A percentile compares a stretch with the other conserved stretches of the same genome.
These are phyloP conservation scores for Gliomastix tumulicola DNA, from an alignment of 2,329 filamentous ascomycete genomes.

Conservation along the genomic window DNA sequence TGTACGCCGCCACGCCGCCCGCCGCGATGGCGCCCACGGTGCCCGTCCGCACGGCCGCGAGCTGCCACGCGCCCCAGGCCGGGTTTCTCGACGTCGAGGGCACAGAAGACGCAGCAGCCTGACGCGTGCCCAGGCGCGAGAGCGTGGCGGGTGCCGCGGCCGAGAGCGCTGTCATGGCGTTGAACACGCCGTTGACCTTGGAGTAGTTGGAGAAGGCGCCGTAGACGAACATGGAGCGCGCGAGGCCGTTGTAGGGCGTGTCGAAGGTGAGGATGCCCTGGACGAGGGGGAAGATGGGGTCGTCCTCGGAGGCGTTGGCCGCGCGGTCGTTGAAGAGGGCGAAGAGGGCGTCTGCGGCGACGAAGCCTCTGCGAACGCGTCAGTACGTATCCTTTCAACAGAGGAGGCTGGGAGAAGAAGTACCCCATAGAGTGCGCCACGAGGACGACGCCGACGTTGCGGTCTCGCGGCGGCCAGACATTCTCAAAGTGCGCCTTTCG, in stretches of 20 bases:
- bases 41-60: conserved; percentile 71
- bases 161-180: conserved; percentile 47
- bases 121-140: conserved; percentile 24
- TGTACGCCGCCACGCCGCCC: conserved; percentile 74
- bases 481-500: conserved; percentile 62
- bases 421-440: conserved; percentile 78
- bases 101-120: conserved; percentile 8
- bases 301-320: conserved; percentile 16
- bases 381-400: background rate
- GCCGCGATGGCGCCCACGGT: conserved; percentile 76
- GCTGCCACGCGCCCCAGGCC: conserved; percentile 47
- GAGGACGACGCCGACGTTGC: conserved; percentile 72
- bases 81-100: conserved; percentile 18
- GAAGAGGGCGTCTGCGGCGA: conserved; percentile 75
- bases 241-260: conserved; percentile 70
- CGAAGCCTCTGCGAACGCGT: conserved; percentile 66
- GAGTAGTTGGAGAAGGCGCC: conserved; percentile 53
- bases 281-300: conserved; percentile 70
- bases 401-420: background rate
- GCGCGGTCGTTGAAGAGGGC: conserved; percentile 60
- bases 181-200: conserved; percentile 49
- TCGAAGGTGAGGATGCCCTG: conserved; percentile 78
- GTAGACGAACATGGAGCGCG: conserved; percentile 53
- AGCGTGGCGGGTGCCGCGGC: conserved; percentile 39
- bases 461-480: conserved; percentile 71